Percentiles rank a stretch among this genome's conserved stretches.
phyloP scores from a whole-genome alignment of 2,329 filamentous ascomycete genomes.

The Amauroascus verrucosus region DNA sequence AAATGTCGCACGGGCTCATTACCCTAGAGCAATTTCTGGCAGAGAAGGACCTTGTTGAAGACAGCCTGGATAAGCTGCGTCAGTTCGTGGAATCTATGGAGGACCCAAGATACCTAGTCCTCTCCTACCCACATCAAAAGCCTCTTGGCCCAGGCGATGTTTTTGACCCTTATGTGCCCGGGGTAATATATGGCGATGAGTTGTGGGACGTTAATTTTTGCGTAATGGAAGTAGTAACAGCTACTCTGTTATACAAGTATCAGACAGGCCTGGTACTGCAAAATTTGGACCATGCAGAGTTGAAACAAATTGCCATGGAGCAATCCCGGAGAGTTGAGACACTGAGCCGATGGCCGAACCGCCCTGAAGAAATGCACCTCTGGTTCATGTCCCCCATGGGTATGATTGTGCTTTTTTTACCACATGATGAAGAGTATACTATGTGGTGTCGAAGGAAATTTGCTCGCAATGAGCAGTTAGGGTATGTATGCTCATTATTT shows the following conservation, averaged over 20 bases:
- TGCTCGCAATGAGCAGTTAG: constrained; percentile 64
- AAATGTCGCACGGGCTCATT: constrained; percentile 54
- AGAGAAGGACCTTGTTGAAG: constrained; percentile 49
- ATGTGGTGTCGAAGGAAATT: constrained; percentile 75
- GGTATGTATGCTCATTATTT: constrained; percentile 47
- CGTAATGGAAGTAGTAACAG: constrained; percentile 65
- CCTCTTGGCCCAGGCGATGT: constrained; percentile 53
- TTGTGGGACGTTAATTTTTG: constrained; percentile 66
- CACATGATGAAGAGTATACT: constrained; percentile 58
- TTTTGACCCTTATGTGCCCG: constrained; percentile 61
- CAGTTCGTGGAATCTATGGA: constrained; percentile 52
- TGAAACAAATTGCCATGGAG: constrained; percentile 54
- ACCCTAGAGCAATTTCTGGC: constrained; percentile 52
- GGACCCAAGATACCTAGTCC: constrained; percentile 53
- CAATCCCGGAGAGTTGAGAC: constrained; percentile 72
- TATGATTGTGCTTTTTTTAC: constrained; percentile 70
- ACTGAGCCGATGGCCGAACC: constrained; percentile 59
- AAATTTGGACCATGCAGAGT: constrained; percentile 42
- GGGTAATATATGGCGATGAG: constrained; percentile 58
- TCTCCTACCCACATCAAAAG: constrained; percentile 48
- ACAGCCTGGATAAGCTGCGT: constrained; percentile 33
- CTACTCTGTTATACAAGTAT: constrained; percentile 69
- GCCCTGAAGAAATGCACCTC: constrained; percentile 60
- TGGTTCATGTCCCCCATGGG: constrained; percentile 65
- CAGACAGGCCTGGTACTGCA: constrained; percentile 53